phyloP scores from a whole-genome alignment of 2,329 filamentous ascomycete genomes.

The Arthrobotrys entomopaga region DNA sequence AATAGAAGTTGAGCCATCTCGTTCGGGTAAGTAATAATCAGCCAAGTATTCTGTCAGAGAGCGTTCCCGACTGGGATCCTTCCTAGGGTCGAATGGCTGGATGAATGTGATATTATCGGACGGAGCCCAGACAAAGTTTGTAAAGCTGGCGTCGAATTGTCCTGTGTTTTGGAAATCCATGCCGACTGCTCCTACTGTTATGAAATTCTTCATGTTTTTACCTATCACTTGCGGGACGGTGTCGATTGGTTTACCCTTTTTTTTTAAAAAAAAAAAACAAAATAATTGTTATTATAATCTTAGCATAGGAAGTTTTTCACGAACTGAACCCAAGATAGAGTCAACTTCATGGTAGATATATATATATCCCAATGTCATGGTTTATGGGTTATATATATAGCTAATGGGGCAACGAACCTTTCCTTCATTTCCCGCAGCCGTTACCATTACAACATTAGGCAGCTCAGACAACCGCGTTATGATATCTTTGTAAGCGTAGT shows the following conservation, averaged over 20 bases:
- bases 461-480: background rate
- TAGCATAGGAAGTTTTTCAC: too few relatives aligned
- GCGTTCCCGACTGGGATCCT: background rate
- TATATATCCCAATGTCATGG: too few relatives aligned
- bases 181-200: background rate
- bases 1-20: background rate
- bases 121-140: background rate
- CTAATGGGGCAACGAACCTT: background rate
- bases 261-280: too few relatives aligned
- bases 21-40: too few relatives aligned
- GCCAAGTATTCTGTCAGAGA: background rate
- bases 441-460: slow-evolving; percentile 16
- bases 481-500: background rate
- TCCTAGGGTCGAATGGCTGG: background rate
- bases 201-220: background rate
- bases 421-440: slow-evolving; percentile 1
- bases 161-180: background rate
- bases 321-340: too few relatives aligned
- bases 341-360: too few relatives aligned
- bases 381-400: too few relatives aligned
- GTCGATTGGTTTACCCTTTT: background rate
- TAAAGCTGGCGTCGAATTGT: background rate
- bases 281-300: too few relatives aligned
- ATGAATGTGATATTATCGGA: background rate
- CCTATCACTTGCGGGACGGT: background rate